A percentile compares a stretch with the other conserved stretches of the same genome.
Conservation (phyloP, 139 green algal species). For the Chlorella sp. region DNA sequence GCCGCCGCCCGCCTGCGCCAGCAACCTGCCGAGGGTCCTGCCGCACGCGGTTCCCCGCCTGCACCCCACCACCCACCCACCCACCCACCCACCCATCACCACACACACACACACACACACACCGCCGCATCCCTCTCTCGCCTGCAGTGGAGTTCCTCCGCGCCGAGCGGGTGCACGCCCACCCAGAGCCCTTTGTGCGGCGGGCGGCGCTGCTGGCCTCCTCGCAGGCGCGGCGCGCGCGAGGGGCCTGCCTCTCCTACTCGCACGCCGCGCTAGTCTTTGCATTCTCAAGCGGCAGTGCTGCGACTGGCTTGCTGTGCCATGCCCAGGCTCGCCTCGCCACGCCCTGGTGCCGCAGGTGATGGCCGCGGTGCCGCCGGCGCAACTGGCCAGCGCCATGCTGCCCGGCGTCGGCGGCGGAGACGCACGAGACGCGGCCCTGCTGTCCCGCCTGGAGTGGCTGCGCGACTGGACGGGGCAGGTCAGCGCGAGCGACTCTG, state of each 20-base stretch:
- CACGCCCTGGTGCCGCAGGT: not conserved
- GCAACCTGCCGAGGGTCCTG: too few relatives aligned
- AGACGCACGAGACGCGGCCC: conserved; percentile 3
- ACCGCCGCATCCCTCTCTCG: not conserved
- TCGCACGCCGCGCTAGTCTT: too few relatives aligned
- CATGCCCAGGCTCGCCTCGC: too few relatives aligned
- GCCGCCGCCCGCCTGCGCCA: too few relatives aligned
- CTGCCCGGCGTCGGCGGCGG: conserved; percentile 49
- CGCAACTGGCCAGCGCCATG: conserved; percentile 49
- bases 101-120: not conserved
- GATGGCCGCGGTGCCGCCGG: conserved; percentile 19
- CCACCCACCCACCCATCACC: not conserved
- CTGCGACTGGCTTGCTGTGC: too few relatives aligned
- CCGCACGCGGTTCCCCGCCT: too few relatives aligned
- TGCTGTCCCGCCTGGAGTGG: conserved; percentile 63
- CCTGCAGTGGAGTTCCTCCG: conserved; percentile 67
- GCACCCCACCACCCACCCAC: too few relatives aligned
- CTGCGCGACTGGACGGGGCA: conserved; percentile 43
- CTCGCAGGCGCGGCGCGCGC: not conserved
- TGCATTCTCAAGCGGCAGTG: too few relatives aligned
- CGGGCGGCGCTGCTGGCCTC: conserved; percentile 65
- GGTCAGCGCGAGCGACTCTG: too few relatives aligned
- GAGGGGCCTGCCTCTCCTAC: not conserved
- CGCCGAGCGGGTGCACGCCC: conserved; percentile 50
- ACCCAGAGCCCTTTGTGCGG: conserved; percentile 69